These are phyloP conservation scores for Quambalaria eucalypti DNA, from an alignment of 1,284 basidiomycete species.

Conservation along the genomic window DNA sequence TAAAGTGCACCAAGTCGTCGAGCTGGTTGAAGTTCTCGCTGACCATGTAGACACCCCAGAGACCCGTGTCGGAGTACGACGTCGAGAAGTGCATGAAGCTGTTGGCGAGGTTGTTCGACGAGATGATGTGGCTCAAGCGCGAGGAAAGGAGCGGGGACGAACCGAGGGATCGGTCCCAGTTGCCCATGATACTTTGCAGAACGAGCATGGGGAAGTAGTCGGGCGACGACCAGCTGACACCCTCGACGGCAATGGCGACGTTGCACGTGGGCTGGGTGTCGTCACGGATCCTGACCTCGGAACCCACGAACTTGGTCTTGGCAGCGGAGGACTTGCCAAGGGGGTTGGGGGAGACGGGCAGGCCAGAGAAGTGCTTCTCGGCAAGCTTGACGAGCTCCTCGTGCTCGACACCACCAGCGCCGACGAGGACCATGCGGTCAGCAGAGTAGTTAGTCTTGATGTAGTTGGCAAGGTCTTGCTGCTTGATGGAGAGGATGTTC, in stretches of 20 bases:
- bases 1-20: conserved; percentile 90
- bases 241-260: conserved; percentile 93
- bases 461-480: conserved; percentile 78
- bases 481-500: conserved; percentile 92
- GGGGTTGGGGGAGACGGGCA: conserved; percentile 79
- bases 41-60: conserved; percentile 93
- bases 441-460: conserved; percentile 97
- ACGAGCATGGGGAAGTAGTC: conserved; percentile 99
- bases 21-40: conserved; percentile 80
- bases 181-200: conserved; percentile 95
- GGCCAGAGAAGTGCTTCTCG: conserved; percentile 79
- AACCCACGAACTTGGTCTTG: conserved; percentile 75
- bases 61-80: conserved; percentile 97
- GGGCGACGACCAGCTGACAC: conserved; percentile 92
- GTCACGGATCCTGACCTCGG: conserved; percentile 90
- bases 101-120: conserved; percentile 92
- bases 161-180: conserved; percentile 97
- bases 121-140: conserved; percentile 81
- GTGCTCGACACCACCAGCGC: conserved; percentile 90
- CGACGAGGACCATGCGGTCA: conserved; percentile 97
- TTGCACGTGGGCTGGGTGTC: conserved; percentile 80
- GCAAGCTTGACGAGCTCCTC: conserved; percentile 86
- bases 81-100: conserved; percentile 99
- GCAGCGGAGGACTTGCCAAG: conserved; percentile 56
- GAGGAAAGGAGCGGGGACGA: conserved; percentile 81